Base-by-base conservation (phyloP, 1,139 yeast species). In the Spencermartinsiella ligniputridi region DNA sequence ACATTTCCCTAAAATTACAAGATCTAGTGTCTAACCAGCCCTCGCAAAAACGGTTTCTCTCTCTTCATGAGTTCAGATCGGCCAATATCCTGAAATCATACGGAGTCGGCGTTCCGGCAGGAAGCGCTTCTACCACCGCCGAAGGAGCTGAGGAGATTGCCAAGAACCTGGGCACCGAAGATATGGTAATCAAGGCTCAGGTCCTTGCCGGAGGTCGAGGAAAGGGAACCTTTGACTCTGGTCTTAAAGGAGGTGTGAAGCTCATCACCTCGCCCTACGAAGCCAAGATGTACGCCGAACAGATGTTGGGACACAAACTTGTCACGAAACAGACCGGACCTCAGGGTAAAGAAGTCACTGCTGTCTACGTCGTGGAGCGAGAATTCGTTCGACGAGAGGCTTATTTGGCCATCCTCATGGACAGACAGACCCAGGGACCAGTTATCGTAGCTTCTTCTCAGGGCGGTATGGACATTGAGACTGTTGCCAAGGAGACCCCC, bases 401-500 rank as follows among this genome's bases (percentile, higher is more conserved):
- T 51, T 92, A 92, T 72, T 71, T 94, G 56, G 95, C 97, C 54
- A 88, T 94, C 58, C 78, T 94, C 59, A 79, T 90, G 85, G 98
- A 92, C 77, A 86, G 99, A 74, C 78, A 81, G 56, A 76, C 83
- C 54, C 96, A 90, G 72, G 75, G 80, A 58, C 96, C 97, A 52
- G 76, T 92, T 72, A 87, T 92, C 65, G 96, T 92, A 56, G 97
- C 96, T 40, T 88, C 97, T 32, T 75, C 95, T 56, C 95, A 92
- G 74, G 99, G 99, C 75, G 99, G 99, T 76, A 90, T 94, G 96
- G 97, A 92, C 72, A 94, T 92, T 64, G 99, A 92, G 76, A 96
- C 95, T 68, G 97, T 94, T 56, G 99, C 98, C 51, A 84, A 84
- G 58, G 81, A 78, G 60, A 84, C 79, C 70, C 99, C 99, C 46